A percentile compares a stretch with the other conserved stretches of the same genome.
These are phyloP conservation scores for Debaryomyces prosopidis DNA, from an alignment of 805 yeast genomes.

Conservation along the genomic window DNA sequence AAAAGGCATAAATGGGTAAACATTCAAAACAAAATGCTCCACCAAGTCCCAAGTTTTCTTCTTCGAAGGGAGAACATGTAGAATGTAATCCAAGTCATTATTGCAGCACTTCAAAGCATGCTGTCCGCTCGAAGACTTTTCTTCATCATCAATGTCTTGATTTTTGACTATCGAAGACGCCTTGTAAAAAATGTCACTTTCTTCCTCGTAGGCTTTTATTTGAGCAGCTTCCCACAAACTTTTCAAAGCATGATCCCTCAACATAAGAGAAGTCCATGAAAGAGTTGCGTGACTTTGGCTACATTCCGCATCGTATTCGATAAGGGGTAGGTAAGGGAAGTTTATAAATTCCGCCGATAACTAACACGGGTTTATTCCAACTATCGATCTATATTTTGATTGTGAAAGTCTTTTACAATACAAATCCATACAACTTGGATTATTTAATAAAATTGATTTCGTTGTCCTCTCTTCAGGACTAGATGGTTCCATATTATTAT, in stretches of 20 bases:
- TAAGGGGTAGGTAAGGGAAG: neutral
- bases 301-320: slow-evolving; percentile 11
- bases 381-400: neutral
- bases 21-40: slow-evolving; percentile 22
- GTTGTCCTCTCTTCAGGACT: neutral
- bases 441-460: slow-evolving; percentile 1
- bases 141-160: neutral
- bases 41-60: slow-evolving; percentile 24
- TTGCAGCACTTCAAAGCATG: neutral
- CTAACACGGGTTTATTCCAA: neutral
- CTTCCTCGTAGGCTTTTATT: neutral
- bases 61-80: slow-evolving; percentile 19
- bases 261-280: slow-evolving; percentile 42
- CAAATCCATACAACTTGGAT: neutral
- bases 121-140: neutral
- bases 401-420: neutral
- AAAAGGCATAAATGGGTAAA: slow-evolving; percentile 26
- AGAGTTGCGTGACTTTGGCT: slow-evolving; percentile 41
- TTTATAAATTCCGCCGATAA: neutral
- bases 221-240: neutral
- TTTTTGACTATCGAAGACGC: neutral
- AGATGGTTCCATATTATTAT: neutral
- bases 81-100: slow-evolving; percentile 5
- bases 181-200: neutral
- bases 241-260: slow-evolving; percentile 31